Base-by-base conservation (phyloP, 805 yeast genomes). In the Suhomyces sp. region DNA sequence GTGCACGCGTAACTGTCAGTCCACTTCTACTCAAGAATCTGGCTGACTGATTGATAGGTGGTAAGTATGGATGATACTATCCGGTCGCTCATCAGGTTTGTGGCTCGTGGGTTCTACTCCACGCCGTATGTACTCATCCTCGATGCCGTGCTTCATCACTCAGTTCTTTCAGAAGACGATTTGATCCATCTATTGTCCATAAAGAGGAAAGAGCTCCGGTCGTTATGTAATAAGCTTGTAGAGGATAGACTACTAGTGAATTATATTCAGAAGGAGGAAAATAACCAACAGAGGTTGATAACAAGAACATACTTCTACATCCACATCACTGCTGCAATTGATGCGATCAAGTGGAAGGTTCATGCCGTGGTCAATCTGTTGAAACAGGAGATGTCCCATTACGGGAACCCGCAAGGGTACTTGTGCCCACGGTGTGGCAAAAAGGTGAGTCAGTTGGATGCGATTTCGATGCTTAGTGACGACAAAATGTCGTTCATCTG, bases 321-420 rank as follows among this genome's bases (percentile, higher is more conserved):
- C 51, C 97, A 90, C 65, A 84, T 82, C 66, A 90, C 97, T 2
- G 96, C 91, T 68, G 96, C 98, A 0, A 89, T 94, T 41, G 99
- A 94, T 71, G 84, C 97, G 3, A 84, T 94, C 66, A 94, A 94
- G 70, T 94, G 98, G 98, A 91, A 92, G 65, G 88, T 93, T 54
- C 97, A 93, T 67, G 83, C 88, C 46, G 80, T 94, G 26, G 97
- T 90, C 12, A 86, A 86, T 60, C 68, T 78, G 51, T 77, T 92
- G 52, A 90, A 90, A 64, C 89, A 87, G 57, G 96, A 91, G 62
- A 81, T 93, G 72, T 85, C 90, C 49, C 88, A 85, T 57, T 88
- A 87, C 62, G 85, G 90, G 24, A 92, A 90, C 60, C 96, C 97
- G 1, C 96, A 94, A 64, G 99, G 98, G 2, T 94, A 88, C 66